A percentile compares a stretch with the other conserved stretches of the same genome.
These are phyloP conservation scores for Tubosaeta sp. DNA, from an alignment of 768 basidiomycete genomes.

Conservation along the genomic window DNA sequence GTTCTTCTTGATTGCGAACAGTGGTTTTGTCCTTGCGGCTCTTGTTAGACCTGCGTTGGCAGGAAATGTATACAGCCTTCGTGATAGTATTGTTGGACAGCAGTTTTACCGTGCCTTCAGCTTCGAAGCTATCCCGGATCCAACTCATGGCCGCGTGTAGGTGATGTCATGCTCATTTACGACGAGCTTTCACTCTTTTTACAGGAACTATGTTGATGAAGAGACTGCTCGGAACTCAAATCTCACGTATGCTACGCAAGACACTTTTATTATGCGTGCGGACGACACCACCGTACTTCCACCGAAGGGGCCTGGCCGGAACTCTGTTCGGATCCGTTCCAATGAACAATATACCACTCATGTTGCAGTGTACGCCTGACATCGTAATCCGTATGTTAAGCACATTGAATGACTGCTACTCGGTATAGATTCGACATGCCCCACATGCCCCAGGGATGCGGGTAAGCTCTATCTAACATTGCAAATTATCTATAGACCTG, in stretches of 20 bases:
- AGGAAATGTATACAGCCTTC: slow-evolving; percentile 24
- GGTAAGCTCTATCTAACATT: slow-evolving; percentile 14
- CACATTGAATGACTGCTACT: not conserved
- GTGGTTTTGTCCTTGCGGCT: slow-evolving; percentile 10
- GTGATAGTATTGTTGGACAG: slow-evolving; percentile 27
- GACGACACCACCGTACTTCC: slow-evolving; percentile 32
- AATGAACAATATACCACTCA: slow-evolving; percentile 31
- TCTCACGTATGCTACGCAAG: slow-evolving; percentile 25
- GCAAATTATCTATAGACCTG: not conserved
- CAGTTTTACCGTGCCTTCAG: slow-evolving; percentile 30
- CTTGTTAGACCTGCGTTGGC: slow-evolving; percentile 14
- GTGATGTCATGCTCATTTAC: slow-evolving; percentile 4
- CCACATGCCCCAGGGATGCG: slow-evolving; percentile 37
- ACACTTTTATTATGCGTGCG: slow-evolving; percentile 35
- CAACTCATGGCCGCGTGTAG: slow-evolving; percentile 36
- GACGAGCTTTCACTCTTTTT: not conserved
- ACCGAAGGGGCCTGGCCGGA: slow-evolving; percentile 28
- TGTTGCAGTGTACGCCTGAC: slow-evolving; percentile 29
- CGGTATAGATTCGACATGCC: slow-evolving; percentile 28
- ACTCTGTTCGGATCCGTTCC: slow-evolving; percentile 34
- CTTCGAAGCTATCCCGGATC: slow-evolving; percentile 33
- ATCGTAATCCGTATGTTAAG: not conserved
- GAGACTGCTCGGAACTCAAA: slow-evolving; percentile 24
- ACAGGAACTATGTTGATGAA: slow-evolving; percentile 33
- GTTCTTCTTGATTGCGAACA: not conserved